These are phyloP conservation scores for Coemansia erecta DNA, from an alignment of 192 early-diverging fungal species.

Conservation along the genomic window DNA sequence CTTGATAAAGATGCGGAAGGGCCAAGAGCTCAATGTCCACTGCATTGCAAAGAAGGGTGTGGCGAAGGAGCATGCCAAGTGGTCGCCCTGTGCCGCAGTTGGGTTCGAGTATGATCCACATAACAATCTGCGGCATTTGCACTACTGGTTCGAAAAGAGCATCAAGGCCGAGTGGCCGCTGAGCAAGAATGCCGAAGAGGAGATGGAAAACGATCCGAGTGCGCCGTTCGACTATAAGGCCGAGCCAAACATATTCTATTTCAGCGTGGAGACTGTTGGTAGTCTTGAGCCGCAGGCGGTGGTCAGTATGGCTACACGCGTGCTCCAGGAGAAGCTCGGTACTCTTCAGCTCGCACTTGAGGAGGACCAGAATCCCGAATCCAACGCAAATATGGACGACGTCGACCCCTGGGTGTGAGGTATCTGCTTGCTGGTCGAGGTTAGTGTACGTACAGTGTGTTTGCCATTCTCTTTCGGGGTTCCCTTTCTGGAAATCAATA, in stretches of 20 bases:
- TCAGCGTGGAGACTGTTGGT: constrained; percentile 77
- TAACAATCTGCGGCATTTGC: constrained; percentile 86
- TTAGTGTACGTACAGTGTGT: not conserved
- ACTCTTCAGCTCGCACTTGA: constrained; percentile 66
- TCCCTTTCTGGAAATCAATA: too few relatives aligned
- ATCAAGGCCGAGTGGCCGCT: constrained; percentile 81
- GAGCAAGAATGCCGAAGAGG: constrained; percentile 64
- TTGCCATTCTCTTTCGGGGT: not conserved
- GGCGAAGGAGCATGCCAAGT: constrained; percentile 97
- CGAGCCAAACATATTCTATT: constrained; percentile 75
- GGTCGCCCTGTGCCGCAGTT: constrained; percentile 86
- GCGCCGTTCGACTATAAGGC: constrained; percentile 77
- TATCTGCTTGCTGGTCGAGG: not conserved
- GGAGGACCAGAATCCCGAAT: constrained; percentile 38
- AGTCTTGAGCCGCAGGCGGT: constrained; percentile 72
- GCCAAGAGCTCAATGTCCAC: constrained; percentile 86
- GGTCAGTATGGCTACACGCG: constrained; percentile 65
- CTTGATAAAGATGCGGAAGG: constrained; percentile 85
- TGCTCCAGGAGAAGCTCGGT: constrained; percentile 72
- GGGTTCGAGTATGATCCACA: constrained; percentile 97
- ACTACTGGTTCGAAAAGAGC: constrained; percentile 91
- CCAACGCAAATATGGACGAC: constrained; percentile 39
- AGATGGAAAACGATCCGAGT: constrained; percentile 42
- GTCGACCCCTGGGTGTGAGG: constrained; percentile 42
- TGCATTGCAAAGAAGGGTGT: constrained; percentile 97